phyloP scores from a whole-genome alignment of 1,139 yeast genomes.

The Candida anutae region DNA sequence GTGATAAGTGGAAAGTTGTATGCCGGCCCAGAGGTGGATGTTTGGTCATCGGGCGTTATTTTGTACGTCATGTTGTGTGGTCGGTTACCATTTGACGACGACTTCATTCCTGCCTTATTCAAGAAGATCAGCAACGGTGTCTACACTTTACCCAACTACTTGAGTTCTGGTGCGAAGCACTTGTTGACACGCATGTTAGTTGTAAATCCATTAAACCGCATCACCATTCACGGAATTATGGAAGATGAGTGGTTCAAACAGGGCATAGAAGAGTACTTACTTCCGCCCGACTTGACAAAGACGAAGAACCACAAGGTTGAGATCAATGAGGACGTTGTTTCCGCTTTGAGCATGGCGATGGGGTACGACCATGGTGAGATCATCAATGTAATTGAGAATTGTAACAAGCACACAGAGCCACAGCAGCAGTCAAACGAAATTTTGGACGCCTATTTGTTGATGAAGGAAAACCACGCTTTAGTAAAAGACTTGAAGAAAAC shows the following conservation, averaged over 20 bases:
- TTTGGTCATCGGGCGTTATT: conserved; percentile 98
- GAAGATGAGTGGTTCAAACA: conserved; percentile 94
- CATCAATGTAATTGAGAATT: conserved; percentile 53
- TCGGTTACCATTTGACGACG: conserved; percentile 95
- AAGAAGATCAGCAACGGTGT: conserved; percentile 94
- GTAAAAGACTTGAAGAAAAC: conserved; percentile 58
- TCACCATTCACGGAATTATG: conserved; percentile 89
- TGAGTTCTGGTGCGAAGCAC: conserved; percentile 83
- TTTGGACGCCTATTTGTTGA: conserved; percentile 82
- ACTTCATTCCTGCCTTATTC: conserved; percentile 91
- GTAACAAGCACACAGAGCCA: conserved; percentile 34
- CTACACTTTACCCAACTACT: conserved; percentile 83
- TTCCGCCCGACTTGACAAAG: conserved; percentile 57
- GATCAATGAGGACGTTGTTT: conserved; percentile 73
- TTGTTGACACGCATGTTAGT: conserved; percentile 88
- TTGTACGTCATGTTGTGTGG: conserved; percentile 96
- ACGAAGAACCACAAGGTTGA: conserved; percentile 34
- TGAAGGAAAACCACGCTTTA: conserved; percentile 73
- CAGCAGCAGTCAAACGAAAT: conserved; percentile 56
- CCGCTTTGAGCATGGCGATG: conserved; percentile 78
- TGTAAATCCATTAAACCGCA: conserved; percentile 92
- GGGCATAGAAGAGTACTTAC: conserved; percentile 72
- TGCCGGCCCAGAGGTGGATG: conserved; percentile 99
- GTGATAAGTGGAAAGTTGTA: conserved; percentile 92
- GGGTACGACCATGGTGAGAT: conserved; percentile 90